Base-by-base conservation (phyloP, 495 filamentous ascomycete species). In the Lasiosphaeriaceae sp. region DNA sequence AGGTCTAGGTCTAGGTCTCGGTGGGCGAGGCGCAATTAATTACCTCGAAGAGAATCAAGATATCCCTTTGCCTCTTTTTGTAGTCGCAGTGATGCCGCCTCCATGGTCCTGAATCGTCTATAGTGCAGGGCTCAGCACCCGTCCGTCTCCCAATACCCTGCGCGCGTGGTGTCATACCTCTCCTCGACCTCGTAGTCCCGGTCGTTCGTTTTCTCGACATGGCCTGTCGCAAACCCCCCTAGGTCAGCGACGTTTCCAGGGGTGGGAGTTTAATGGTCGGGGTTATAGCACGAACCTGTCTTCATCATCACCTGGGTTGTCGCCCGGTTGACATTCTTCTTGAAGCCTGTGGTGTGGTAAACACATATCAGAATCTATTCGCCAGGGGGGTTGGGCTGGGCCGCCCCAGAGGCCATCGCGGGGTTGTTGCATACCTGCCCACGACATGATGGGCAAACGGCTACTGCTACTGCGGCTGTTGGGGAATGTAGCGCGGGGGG, bases 271-370 rank as follows among this genome's bases (percentile, higher is more conserved):
- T 4, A 31, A 9, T 31, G 26, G 26, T 31, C 26, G 26, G 26
- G 9, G 26, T 3, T 31, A 4, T 9, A n/a, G 16, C 8, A 61
- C 65, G 52, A 19, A 90, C 87, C 90, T 19, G 94, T 92, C 81
- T 97, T 98, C 94, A 98, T 97, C 92, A 98, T 97, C 54, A 97
- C 93, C 86, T 96, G 93, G 71, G 95, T 97, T 73, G 92, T 96
- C 58, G 94, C 93, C 73, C 94, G 90, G 78, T 94, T 94, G 79
- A 96, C 91, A 82, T 93, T 95, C 72, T 97, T 97, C 82, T 97
- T 97, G 77, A 98, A 97, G 52, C 94, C 94, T 96, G 64, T 4
- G 62, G 55, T 24, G 52, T 21, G 24, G 43, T 4, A 11, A 26
- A 22, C 12, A 49, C 31, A 44, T n/a, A 59, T 43, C 48, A 53